Evolutionary conservation across 371 early-diverging fungal species (phyloP).

Genomic region (Mucor saturninus): DNA sequence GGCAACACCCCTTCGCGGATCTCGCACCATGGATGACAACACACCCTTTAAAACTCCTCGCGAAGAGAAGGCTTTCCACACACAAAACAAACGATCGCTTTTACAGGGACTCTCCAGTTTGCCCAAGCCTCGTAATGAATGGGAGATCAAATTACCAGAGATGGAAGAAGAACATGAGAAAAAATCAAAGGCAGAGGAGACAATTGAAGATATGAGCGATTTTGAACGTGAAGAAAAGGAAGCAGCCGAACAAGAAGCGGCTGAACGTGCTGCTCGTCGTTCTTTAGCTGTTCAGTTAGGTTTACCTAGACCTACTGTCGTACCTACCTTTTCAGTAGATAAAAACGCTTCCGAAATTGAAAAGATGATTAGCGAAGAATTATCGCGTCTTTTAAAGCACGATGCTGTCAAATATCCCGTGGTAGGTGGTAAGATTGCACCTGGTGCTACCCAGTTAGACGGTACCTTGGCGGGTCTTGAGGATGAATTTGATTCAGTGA

Average conservation of each 20-base stretch:
- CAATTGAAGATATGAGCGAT: conserved; percentile 72
- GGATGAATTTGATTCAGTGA: conserved; percentile 54
- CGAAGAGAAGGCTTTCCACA: conserved; percentile 56
- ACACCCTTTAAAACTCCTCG: conserved; percentile 62
- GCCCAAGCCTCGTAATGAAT: conserved; percentile 94
- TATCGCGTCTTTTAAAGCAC: conserved; percentile 59
- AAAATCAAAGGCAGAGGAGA: conserved; percentile 10
- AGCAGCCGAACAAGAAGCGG: conserved; percentile 41
- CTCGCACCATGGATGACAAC: conserved; percentile 25
- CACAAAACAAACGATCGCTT: conserved; percentile 56
- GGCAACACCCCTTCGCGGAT: conserved; percentile 61
- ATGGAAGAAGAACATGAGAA: conserved; percentile 51
- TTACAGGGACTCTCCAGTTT: conserved; percentile 64
- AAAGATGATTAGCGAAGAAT: conserved; percentile 68
- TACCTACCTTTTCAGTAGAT: conserved; percentile 22
- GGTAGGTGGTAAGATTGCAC: conserved; percentile 58
- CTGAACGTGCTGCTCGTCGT: conserved; percentile 62
- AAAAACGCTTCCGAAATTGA: conserved; percentile 18
- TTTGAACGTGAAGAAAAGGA: conserved; percentile 62
- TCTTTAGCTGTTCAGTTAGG: conserved; percentile 76
- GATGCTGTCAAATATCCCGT: conserved; percentile 79
- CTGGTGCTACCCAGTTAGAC: conserved; percentile 44
- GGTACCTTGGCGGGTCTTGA: conserved; percentile 46
- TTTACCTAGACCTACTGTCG: conserved; percentile 76
- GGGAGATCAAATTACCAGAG: conserved; percentile 90